Evolutionary conservation across 495 filamentous ascomycete species (phyloP).

Genomic region (Aspergillus heteromorphus): DNA sequence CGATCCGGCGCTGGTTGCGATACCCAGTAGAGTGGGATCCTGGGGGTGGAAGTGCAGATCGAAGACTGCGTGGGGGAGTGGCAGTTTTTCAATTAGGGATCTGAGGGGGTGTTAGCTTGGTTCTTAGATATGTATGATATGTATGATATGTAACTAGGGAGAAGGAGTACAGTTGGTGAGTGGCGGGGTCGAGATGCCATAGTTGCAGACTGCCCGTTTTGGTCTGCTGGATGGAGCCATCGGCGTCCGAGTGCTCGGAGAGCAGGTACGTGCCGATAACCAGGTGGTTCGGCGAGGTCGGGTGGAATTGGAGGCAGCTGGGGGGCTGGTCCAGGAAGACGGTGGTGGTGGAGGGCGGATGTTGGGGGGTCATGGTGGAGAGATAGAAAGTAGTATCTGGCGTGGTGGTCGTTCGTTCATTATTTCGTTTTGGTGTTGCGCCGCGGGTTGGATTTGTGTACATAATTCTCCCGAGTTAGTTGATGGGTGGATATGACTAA

Average conservation of each 20-base stretch:
- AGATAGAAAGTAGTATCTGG: too few species aligned
- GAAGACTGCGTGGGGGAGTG: conserved; percentile 66
- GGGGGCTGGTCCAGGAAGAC: conserved; percentile 57
- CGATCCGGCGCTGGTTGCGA: conserved; percentile 67
- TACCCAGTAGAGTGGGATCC: conserved; percentile 51
- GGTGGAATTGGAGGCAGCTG: conserved; percentile 80
- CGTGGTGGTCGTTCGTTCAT: too few species aligned
- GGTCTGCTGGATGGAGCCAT: conserved; percentile 41
- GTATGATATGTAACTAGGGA: too few species aligned
- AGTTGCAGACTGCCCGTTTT: conserved; percentile 70
- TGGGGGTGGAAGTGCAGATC: conserved; percentile 77
- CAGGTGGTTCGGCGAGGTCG: conserved; percentile 57
- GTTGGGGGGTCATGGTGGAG: conserved; percentile 9
- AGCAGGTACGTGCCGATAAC: conserved; percentile 85
- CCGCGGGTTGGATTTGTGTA: too few species aligned
- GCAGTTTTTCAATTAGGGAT: conserved; percentile 38
- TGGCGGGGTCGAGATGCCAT: conserved; percentile 47
- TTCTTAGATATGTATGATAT: not conserved
- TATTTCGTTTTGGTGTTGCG: too few species aligned
- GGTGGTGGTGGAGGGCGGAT: conserved; percentile 29
- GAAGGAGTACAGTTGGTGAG: conserved; percentile 40
- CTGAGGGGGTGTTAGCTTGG: conserved; percentile 15
- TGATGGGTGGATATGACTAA: too few species aligned
- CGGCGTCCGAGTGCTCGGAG: conserved; percentile 38
- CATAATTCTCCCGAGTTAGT: too few species aligned